Conservation (phyloP, 768 basidiomycete species). For the Ramaria rubella region DNA sequence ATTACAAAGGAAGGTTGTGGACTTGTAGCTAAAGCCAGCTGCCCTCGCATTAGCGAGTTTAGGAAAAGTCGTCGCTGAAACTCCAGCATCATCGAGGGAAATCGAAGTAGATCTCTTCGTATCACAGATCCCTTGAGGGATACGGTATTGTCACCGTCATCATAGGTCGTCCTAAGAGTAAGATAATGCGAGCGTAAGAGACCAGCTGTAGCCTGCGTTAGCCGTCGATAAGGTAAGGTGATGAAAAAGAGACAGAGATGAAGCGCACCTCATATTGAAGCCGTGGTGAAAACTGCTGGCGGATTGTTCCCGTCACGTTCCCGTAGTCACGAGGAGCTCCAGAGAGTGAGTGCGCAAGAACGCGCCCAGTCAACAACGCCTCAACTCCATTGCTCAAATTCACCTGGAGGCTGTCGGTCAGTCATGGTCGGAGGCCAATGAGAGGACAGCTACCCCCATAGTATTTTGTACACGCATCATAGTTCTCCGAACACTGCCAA, state of each 20-base stretch:
- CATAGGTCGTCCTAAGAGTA: conserved; percentile 41
- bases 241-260: not conserved
- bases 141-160: conserved; percentile 41
- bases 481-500: not conserved
- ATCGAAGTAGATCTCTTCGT: conserved; percentile 30
- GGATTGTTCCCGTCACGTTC: conserved; percentile 60
- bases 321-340: conserved; percentile 17
- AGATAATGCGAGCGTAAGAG: conserved; percentile 37
- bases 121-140: conserved; percentile 33
- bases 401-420: not conserved
- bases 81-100: conserved; percentile 36
- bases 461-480: conserved; percentile 1
- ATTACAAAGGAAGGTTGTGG: not conserved
- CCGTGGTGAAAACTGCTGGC: conserved; percentile 70
- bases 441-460: not conserved
- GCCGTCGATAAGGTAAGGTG: conserved; percentile 10
- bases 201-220: conserved; percentile 33
- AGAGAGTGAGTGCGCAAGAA: conserved; percentile 15
- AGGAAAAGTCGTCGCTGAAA: conserved; percentile 48
- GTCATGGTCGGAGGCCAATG: not conserved
- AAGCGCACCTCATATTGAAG: conserved; percentile 33
- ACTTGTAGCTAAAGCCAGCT: conserved; percentile 28
- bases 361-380: conserved; percentile 34
- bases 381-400: conserved; percentile 6
- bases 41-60: conserved; percentile 40